phyloP scores from a whole-genome alignment of 202 grass and related monocot species.

The Musa balbisiana region DNA sequence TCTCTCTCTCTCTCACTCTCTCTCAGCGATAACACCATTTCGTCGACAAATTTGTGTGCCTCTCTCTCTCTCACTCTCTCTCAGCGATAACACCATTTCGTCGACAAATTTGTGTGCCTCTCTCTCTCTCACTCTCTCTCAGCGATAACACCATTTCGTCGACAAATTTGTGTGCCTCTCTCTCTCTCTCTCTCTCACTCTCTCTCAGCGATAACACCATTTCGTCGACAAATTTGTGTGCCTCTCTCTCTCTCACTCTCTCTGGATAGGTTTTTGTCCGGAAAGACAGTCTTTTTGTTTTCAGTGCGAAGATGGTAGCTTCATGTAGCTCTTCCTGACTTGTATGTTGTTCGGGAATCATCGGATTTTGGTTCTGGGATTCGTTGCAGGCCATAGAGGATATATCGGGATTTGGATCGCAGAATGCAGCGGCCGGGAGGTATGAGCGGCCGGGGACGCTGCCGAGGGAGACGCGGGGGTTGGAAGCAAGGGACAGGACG shows the following conservation, averaged over 20 bases:
- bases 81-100: too few relatives aligned
- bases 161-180: too few relatives aligned
- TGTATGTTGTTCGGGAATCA: not conserved
- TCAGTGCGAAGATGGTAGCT: not conserved
- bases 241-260: not conserved
- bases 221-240: not conserved
- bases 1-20: too few relatives aligned
- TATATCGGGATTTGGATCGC: not conserved
- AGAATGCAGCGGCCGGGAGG: conserved; percentile 13
- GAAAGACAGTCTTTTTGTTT: not conserved
- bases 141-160: too few relatives aligned
- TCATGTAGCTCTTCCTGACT: too few relatives aligned
- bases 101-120: too few relatives aligned
- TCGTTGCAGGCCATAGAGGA: not conserved
- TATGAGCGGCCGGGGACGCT: not conserved
- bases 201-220: too few relatives aligned
- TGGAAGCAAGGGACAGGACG: not conserved
- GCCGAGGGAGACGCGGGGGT: conserved; percentile 11
- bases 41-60: too few relatives aligned
- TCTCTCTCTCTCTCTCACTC: too few relatives aligned
- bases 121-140: too few relatives aligned
- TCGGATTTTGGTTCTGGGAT: not conserved
- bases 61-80: too few relatives aligned
- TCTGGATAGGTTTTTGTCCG: not conserved
- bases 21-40: too few relatives aligned